Conservation (phyloP, 805 yeast genomes). For the Yamadazyma ubonensis region DNA sequence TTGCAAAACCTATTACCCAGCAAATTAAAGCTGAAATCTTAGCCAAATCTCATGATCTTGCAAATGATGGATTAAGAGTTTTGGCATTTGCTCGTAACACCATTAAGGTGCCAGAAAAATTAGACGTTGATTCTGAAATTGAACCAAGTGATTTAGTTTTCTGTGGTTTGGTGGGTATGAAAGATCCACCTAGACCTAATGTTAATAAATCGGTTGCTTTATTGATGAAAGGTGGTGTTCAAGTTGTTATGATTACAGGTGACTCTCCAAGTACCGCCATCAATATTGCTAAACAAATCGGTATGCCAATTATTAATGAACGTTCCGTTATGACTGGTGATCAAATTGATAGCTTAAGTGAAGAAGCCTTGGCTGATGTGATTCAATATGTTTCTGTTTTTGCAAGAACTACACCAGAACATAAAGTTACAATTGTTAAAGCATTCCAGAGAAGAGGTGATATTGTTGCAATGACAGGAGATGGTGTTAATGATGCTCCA, state of each 20-base stretch:
- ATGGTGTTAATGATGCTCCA: slow-evolving; percentile 99
- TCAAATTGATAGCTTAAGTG: slow-evolving; percentile 69
- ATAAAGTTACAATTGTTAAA: slow-evolving; percentile 83
- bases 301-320: slow-evolving; percentile 72
- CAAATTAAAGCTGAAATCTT: slow-evolving; percentile 47
- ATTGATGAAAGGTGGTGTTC: slow-evolving; percentile 89
- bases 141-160: slow-evolving; percentile 66
- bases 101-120: slow-evolving; percentile 28
- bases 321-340: slow-evolving; percentile 83
- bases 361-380: slow-evolving; percentile 68
- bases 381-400: slow-evolving; percentile 83
- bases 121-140: slow-evolving; percentile 25
- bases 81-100: slow-evolving; percentile 69
- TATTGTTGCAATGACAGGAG: slow-evolving; percentile 99
- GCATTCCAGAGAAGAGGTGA: slow-evolving; percentile 90
- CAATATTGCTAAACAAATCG: slow-evolving; percentile 84
- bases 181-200: slow-evolving; percentile 94
- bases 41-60: slow-evolving; percentile 61
- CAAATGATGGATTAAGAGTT: slow-evolving; percentile 82
- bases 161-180: slow-evolving; percentile 90
- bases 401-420: slow-evolving; percentile 95
- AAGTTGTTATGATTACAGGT: slow-evolving; percentile 97
- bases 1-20: slow-evolving; percentile 55
- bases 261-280: slow-evolving; percentile 86
- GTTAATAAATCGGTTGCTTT: slow-evolving; percentile 73